Evolutionary conservation across 768 basidiomycete genomes (phyloP).

Genomic region (Termitomyces sp.): DNA sequence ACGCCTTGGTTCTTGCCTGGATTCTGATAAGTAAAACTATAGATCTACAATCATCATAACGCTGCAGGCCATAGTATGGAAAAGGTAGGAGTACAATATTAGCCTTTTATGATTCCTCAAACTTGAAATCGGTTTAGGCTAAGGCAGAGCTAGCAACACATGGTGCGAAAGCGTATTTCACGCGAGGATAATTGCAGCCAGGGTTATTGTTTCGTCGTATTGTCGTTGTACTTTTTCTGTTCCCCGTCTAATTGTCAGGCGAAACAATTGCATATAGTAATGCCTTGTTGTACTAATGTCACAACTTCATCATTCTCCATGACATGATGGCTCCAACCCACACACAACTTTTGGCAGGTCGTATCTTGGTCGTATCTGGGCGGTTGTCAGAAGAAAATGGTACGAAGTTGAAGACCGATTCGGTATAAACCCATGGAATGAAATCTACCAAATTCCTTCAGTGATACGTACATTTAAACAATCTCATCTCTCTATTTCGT

Average conservation of each 20-base stretch:
- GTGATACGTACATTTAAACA: too few species aligned
- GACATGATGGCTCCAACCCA: too few species aligned
- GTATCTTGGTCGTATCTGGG: too few species aligned
- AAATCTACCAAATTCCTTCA: too few species aligned
- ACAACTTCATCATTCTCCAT: background rate
- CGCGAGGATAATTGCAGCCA: conserved; percentile 54
- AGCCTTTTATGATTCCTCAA: background rate
- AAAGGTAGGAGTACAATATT: conserved; percentile 51
- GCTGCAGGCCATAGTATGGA: conserved; percentile 86
- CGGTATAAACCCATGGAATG: too few species aligned
- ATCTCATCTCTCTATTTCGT: too few species aligned
- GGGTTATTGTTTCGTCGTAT: background rate
- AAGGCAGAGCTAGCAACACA: conserved; percentile 78
- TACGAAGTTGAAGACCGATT: too few species aligned
- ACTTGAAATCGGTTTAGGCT: conserved; percentile 42
- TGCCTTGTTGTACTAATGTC: background rate
- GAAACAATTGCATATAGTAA: conserved; percentile 4
- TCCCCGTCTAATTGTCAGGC: conserved; percentile 2
- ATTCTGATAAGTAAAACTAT: conserved; percentile 9
- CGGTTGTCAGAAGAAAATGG: too few species aligned
- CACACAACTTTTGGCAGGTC: too few species aligned
- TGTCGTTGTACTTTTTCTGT: background rate
- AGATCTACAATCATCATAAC: conserved; percentile 77
- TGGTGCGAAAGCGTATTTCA: conserved; percentile 86
- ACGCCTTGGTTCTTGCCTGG: conserved; percentile 6